These are phyloP conservation scores for Dioscorea cayenensis DNA, from an alignment of 116 monocot genomes.

Conservation along the genomic window DNA sequence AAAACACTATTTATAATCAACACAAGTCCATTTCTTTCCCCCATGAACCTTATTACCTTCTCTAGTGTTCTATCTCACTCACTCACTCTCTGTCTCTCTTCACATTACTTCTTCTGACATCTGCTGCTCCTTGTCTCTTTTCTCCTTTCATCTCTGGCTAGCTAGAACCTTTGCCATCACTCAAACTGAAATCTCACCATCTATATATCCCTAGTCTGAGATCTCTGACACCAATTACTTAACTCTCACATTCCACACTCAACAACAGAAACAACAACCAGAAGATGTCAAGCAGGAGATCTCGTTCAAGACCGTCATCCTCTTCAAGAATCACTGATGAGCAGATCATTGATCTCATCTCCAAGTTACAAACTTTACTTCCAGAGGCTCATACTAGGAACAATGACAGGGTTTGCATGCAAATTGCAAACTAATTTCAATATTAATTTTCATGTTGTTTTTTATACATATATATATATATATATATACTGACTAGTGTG, in stretches of 20 bases:
- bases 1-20: slow-evolving; percentile 1
- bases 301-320: slow-evolving; percentile 1
- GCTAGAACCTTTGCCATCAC: neutral
- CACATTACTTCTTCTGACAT: neutral
- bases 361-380: slow-evolving; percentile 63
- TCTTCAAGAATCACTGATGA: slow-evolving; percentile 41
- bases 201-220: neutral
- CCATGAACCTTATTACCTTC: slow-evolving; percentile 1
- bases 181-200: neutral
- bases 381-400: slow-evolving; percentile 34
- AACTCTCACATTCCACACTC: too few relatives aligned
- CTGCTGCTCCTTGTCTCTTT: neutral
- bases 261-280: neutral
- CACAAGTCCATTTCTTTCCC: slow-evolving; percentile 1
- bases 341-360: slow-evolving; percentile 75
- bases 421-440: neutral
- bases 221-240: neutral
- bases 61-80: neutral
- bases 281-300: slow-evolving; percentile 12
- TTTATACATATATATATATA: neutral
- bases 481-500: neutral
- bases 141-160: neutral
- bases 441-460: neutral
- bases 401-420: slow-evolving; percentile 22
- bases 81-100: neutral